Conservation (phyloP, 805 yeast genomes). For the Wickerhamiella sorbophila region DNA sequence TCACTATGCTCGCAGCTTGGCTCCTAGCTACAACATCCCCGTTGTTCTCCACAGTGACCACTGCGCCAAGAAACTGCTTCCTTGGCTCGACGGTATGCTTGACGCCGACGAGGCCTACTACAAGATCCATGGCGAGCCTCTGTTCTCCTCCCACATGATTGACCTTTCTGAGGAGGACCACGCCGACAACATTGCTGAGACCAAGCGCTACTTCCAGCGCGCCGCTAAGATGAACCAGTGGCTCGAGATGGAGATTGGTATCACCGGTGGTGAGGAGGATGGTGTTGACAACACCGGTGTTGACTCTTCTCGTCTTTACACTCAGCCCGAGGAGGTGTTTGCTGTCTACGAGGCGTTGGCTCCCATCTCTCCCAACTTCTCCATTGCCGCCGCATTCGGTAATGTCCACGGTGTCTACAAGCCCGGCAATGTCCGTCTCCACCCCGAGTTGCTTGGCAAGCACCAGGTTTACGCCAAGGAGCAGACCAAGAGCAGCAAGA, state of each 20-base stretch:
- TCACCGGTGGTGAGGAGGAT: slow-evolving; percentile 99
- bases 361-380: slow-evolving; percentile 92
- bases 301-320: slow-evolving; percentile 75
- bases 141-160: slow-evolving; percentile 98
- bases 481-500: slow-evolving; percentile 37
- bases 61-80: slow-evolving; percentile 95
- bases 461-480: slow-evolving; percentile 83
- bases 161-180: slow-evolving; percentile 95
- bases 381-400: slow-evolving; percentile 99
- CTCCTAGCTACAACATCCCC: slow-evolving; percentile 93
- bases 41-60: slow-evolving; percentile 96
- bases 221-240: slow-evolving; percentile 90
- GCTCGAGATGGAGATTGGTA: slow-evolving; percentile 99
- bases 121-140: slow-evolving; percentile 77
- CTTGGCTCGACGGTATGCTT: slow-evolving; percentile 98
- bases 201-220: slow-evolving; percentile 89
- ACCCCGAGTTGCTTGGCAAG: slow-evolving; percentile 86
- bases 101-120: slow-evolving; percentile 91
- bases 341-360: slow-evolving; percentile 79
- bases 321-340: slow-evolving; percentile 88
- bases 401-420: slow-evolving; percentile 99
- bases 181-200: slow-evolving; percentile 86
- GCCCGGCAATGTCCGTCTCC: slow-evolving; percentile 93
- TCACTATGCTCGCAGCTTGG: slow-evolving; percentile 90
- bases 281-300: slow-evolving; percentile 98